A percentile compares a stretch with the other conserved stretches of the same genome.
phyloP scores from a whole-genome alignment of 768 basidiomycete genomes.

The Favolaschia claudopus region DNA sequence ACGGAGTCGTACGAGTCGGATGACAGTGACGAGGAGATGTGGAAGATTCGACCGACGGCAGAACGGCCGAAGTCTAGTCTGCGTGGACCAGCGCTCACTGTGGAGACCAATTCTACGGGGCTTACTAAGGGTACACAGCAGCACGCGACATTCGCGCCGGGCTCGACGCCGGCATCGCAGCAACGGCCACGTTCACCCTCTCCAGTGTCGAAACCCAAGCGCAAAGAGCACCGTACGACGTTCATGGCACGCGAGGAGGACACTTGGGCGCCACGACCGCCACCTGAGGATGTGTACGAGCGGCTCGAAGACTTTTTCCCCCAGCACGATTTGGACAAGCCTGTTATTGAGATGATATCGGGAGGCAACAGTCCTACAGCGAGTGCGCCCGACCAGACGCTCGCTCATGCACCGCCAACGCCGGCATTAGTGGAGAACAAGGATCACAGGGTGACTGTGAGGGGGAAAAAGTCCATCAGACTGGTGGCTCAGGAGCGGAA shows the following conservation, averaged over 20 bases:
- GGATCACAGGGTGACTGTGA: constrained; percentile 54
- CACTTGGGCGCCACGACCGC: constrained; percentile 91
- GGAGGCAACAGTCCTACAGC: constrained; percentile 82
- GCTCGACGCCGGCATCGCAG: constrained; percentile 14
- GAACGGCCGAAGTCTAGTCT: constrained; percentile 39
- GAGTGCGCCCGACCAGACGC: constrained; percentile 51
- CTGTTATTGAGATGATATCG: constrained; percentile 87
- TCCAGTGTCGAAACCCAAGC: constrained; percentile 35
- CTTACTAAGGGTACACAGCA: constrained; percentile 8
- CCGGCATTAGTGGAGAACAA: constrained; percentile 38
- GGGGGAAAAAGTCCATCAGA: constrained; percentile 90
- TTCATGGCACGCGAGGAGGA: constrained; percentile 70
- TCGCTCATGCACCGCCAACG: constrained; percentile 48
- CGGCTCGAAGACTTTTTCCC: constrained; percentile 96
- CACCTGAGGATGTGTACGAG: constrained; percentile 92
- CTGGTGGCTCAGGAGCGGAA: constrained; percentile 91
- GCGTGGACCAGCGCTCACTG: constrained; percentile 52
- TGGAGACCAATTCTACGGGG: constrained; percentile 44
- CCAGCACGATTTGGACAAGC: constrained; percentile 93
- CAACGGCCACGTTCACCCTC: constrained; percentile 29
- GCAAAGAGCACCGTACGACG: constrained; percentile 48
- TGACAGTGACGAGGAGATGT: constrained; percentile 52
- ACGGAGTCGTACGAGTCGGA: constrained; percentile 51
- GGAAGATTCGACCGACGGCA: constrained; percentile 50
- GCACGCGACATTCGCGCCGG: constrained; percentile 27